A percentile compares a stretch with the other conserved stretches of the same genome.
Evolutionary conservation across 2,329 filamentous ascomycete species (phyloP).

Genomic region (Trichoderma cornu-damae): DNA sequence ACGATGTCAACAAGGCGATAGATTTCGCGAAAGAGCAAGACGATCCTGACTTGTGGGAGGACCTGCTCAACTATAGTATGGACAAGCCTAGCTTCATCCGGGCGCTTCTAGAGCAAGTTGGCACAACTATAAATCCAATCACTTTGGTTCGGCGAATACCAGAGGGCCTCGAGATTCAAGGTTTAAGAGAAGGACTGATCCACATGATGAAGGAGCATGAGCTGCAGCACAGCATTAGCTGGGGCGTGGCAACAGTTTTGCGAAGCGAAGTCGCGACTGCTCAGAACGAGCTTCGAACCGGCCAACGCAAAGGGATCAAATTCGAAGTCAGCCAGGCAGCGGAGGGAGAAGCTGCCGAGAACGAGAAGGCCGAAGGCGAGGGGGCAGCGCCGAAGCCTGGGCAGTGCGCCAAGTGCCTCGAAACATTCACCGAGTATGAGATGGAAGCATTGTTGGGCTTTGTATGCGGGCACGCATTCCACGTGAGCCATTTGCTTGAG

Average conservation of each 20-base stretch:
- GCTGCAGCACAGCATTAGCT: conserved; percentile 86
- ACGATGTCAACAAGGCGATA: conserved; percentile 88
- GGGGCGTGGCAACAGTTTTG: conserved; percentile 80
- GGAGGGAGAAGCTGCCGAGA: conserved; percentile 21
- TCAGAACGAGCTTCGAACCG: conserved; percentile 73
- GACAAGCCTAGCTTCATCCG: conserved; percentile 94
- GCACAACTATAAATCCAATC: conserved; percentile 89
- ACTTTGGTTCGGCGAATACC: conserved; percentile 85
- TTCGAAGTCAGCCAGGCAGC: conserved; percentile 63
- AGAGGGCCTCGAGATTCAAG: conserved; percentile 86
- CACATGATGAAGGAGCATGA: conserved; percentile 95
- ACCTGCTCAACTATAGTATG: conserved; percentile 93
- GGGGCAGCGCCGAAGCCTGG: conserved; percentile 42
- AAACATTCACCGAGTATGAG: conserved; percentile 56
- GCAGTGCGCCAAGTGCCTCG: conserved; percentile 55
- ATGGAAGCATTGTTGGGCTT: conserved; percentile 72
- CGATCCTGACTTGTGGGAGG: conserved; percentile 89
- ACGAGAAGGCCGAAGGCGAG: conserved; percentile 24
- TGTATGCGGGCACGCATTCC: conserved; percentile 76
- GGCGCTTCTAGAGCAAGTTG: conserved; percentile 85
- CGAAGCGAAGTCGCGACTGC: conserved; percentile 80
- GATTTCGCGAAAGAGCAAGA: conserved; percentile 90
- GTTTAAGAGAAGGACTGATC: conserved; percentile 78
- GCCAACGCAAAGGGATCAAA: conserved; percentile 80
- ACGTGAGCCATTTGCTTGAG: conserved; percentile 65